Base-by-base conservation (phyloP, 768 basidiomycete genomes). In the Leccinum pellstonianum region DNA sequence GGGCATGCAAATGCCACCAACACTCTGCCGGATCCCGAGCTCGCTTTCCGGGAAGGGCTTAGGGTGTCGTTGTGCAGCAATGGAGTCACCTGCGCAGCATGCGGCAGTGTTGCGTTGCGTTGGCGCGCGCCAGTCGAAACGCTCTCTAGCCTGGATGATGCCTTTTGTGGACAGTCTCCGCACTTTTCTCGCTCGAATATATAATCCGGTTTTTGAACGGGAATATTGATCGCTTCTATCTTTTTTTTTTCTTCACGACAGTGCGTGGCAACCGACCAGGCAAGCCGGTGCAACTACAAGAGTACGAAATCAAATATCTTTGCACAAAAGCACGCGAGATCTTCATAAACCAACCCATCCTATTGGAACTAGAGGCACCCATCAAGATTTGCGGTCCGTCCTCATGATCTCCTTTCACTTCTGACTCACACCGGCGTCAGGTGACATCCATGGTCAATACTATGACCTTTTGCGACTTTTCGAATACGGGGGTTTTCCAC, bases 401-500 rank as follows among this genome's bases (percentile, higher is more conserved):
- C 27, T 33, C 38, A 23, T 14, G 15, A n/a, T 31, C 48, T 57
- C 50, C 35, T 58, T 29, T 55, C 41, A 55, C 59, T 63, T 31
- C 46, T 37, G 41, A 73, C 63, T 66, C 71, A 68, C 64, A 47
- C 64, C 21, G 52, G 51, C 59, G 55, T 29, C 64, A 97, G 95
- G 95, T 74, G 96, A 98, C 76, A 98, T 98, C 68, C 97, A 98
- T 68, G 96, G 97, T 64, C 97, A 99, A 80, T 99, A 99, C 79
- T 98, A 98, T 77, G 96, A 99, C 80, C 84, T 99, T 49, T 83
- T 99, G 68, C 90, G 96, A 69, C 83, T 99, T 62, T 99, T 99
- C 76, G 96, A 99, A 76, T 98, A 98, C 71, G 96, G 96, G 62
- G 96, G 97, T 57, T 99, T 99, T 79, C 96, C 96, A 35, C 96